phyloP scores from a whole-genome alignment of 371 early-diverging fungal genomes.

The Mortierella sp. region DNA sequence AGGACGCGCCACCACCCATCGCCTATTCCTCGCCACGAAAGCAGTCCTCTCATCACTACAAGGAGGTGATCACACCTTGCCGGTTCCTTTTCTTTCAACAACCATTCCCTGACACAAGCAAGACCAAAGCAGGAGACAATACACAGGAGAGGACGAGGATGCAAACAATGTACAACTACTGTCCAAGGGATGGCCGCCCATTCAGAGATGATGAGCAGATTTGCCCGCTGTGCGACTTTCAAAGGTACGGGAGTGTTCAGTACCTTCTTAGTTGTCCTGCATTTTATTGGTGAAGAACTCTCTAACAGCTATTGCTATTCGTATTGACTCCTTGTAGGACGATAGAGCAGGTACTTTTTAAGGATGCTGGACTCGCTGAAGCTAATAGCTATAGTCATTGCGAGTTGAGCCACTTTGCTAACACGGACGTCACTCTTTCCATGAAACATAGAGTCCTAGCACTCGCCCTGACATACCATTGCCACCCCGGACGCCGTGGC shows the following conservation, averaged over 20 bases:
- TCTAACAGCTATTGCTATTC: neutral
- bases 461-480: conserved; percentile 18
- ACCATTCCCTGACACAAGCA: neutral
- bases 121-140: neutral
- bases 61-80: neutral
- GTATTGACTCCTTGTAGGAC: neutral
- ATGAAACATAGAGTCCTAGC: conserved; percentile 19
- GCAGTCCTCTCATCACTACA: conserved; percentile 12
- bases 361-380: neutral
- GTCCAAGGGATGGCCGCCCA: conserved; percentile 54
- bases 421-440: neutral
- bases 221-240: conserved; percentile 53
- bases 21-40: neutral
- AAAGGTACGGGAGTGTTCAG: conserved; percentile 24
- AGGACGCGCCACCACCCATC: conserved; percentile 17
- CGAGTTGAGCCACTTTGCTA: neutral
- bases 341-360: conserved; percentile 7
- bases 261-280: too few relatives aligned
- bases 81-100: neutral
- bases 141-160: conserved; percentile 9
- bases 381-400: neutral
- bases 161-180: conserved; percentile 50
- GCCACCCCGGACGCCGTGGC: conserved; percentile 76
- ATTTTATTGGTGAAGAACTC: neutral
- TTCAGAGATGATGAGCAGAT: conserved; percentile 53